Evolutionary conservation across 495 filamentous ascomycete species (phyloP), one percentile per base, ranked within the genome.

Genomic region (Xylaria palmicola): DNA sequence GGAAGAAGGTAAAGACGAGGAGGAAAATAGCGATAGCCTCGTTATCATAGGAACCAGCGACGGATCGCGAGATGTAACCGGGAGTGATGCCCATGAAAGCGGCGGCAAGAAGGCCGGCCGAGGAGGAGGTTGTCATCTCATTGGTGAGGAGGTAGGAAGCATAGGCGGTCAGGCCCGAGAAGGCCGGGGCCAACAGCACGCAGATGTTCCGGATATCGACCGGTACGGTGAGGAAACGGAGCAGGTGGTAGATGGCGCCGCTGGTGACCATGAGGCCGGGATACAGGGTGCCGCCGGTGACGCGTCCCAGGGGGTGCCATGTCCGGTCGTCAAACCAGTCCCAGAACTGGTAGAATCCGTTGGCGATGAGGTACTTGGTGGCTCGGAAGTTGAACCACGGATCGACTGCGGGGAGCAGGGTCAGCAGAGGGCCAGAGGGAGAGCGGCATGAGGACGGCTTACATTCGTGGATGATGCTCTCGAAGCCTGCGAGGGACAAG

Each of bases 321-420:
- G 95, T 98, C 81, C 94, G 88, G 82, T 99, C 95, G 79, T 99
- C 95, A 72, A 99, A 99, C 95, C 95, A 99, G 77, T 99, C 93
- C 95, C 95, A 99, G 73, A 99, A 99, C 74, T 88, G 91, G 75
- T 97, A 95, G 78, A 99, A 98, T 60, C 95, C 95, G 84, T 99
- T 83, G 68, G 94, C 83, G 56, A 98, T 89, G 49, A 99, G 84
- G 67, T 99, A 97, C 78, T 97, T 97, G 49, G 95, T 98, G 63
- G 95, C 95, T 69, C 95, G 84, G 77, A 99, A 99, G 77, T 99
- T 99, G 78, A 99, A 99, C 95, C 95, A 99, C n/a, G 95, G 95
- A 77, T 99, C 94, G 78, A 98, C 94, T 98, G 66, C 36, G 62
- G 40, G 64, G 13, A 39, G 66, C 8, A 15, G 47, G 12, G 22